Evolutionary conservation across 176 grass and related monocot species (phyloP), one percentile per base, ranked within the genome.

Genomic region (Avena insularis): DNA sequence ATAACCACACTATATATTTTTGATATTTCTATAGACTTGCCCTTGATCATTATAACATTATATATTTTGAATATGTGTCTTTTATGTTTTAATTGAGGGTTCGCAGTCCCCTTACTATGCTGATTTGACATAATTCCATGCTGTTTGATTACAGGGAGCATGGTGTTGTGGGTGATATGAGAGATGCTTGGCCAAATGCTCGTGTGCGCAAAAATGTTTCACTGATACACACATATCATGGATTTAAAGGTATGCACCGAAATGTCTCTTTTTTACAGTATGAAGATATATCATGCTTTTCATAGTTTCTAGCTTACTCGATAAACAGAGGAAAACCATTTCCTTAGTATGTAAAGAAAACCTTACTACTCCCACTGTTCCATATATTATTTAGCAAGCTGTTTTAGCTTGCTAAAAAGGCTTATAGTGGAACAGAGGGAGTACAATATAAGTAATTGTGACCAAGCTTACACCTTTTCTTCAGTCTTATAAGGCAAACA

Each of bases 161-260:
- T 83, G 97, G 94, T 74, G 97, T 98, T 71, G 92, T 98, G 17
- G 97, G 93, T 78, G 97, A 98, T 86, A 98, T 98, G 97, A 93
- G 97, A 94, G 97, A 98, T 96, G 97, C 97, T 84, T 98, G 97
- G 97, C 97, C 94, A 83, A 96, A 96, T 94, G 94, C 97, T 64
- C 92, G 90, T 8, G 87, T 91, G 29, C 89, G 97, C 77, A 98
- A 98, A 94, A 98, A 98, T 91, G 89, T 94, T 58, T 96, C 94
- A 43, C 75, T 98, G 74, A 96, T 98, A 87, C 94, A 93, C 54
- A 98, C 97, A 73, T 98, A 98, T 87, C 97, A 98, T 91, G 97
- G 97, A 78, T 98, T 98, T 90, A 98, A 98, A 96, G 97, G 97
- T 98, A 86, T 16, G 75, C 11, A 40, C 59, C 54, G 33, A 21